phyloP scores from a whole-genome alignment of 495 filamentous ascomycete species.

The Penicillium alfredii region DNA sequence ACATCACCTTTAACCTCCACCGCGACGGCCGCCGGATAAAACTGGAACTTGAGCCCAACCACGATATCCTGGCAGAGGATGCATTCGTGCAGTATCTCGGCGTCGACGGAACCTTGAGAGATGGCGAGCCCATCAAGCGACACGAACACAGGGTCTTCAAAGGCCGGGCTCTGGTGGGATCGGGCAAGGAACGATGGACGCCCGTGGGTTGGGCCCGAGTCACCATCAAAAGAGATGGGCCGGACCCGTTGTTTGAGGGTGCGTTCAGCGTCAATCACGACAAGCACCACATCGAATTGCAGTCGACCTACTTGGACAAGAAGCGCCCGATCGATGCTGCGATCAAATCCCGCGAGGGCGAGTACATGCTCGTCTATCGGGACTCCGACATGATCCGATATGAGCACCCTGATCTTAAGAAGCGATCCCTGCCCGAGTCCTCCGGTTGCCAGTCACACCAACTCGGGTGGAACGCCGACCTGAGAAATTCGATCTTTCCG shows the following conservation, averaged over 20 bases:
- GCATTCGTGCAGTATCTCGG: constrained; percentile 67
- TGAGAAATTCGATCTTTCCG: constrained; percentile 59
- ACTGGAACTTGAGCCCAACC: constrained; percentile 81
- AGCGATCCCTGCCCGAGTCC: constrained; percentile 36
- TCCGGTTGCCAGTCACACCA: constrained; percentile 57
- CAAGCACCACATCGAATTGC: constrained; percentile 82
- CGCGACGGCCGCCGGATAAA: constrained; percentile 62
- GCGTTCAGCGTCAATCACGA: constrained; percentile 75
- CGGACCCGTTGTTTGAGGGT: constrained; percentile 79
- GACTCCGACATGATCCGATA: constrained; percentile 71
- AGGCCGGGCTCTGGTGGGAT: constrained; percentile 67
- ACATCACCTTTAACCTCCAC: constrained; percentile 72
- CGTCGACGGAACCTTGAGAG: constrained; percentile 56
- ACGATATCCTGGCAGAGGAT: constrained; percentile 77
- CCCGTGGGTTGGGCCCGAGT: constrained; percentile 84
- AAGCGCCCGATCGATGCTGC: constrained; percentile 68
- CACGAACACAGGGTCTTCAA: constrained; percentile 75
- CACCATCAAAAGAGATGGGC: constrained; percentile 67
- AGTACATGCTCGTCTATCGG: constrained; percentile 86
- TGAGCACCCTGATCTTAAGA: constrained; percentile 48
- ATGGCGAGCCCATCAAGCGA: constrained; percentile 60
- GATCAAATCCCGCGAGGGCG: constrained; percentile 51
- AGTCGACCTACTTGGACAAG: constrained; percentile 67
- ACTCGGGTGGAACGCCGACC: constrained; percentile 64
- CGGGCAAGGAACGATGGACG: constrained; percentile 61